These are phyloP conservation scores for Oemleria cerasiformis DNA, from an alignment of 306 rosid genomes.

Conservation along the genomic window DNA sequence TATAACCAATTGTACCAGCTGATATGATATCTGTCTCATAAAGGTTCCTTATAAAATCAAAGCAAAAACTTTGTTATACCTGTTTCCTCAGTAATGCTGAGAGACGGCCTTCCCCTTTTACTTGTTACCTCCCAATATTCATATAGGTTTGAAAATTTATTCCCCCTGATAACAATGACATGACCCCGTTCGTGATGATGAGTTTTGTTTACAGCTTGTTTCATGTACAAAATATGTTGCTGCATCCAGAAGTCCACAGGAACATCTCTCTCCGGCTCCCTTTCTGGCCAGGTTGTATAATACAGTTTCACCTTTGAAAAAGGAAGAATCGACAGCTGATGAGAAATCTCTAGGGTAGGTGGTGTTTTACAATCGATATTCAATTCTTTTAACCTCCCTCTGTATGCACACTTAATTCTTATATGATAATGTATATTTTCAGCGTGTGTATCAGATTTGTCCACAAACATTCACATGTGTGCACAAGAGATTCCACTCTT, in stretches of 20 bases:
- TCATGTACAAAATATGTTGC: slow-evolving; percentile 47
- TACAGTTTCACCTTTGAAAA: slow-evolving; percentile 51
- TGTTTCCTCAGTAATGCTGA: not conserved
- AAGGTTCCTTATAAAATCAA: not conserved
- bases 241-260: slow-evolving; percentile 38
- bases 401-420: not conserved
- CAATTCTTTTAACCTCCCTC: not conserved
- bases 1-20: not conserved
- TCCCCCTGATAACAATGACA: not conserved
- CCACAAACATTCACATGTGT: not conserved
- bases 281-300: slow-evolving; percentile 43
- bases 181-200: not conserved
- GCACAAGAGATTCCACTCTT: slow-evolving; percentile 1
- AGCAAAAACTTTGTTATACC: not conserved
- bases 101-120: not conserved
- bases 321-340: slow-evolving; percentile 38
- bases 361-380: slow-evolving; percentile 12
- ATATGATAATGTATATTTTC: slow-evolving; percentile 3
- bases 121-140: not conserved
- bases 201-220: slow-evolving; percentile 42
- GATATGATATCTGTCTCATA: not conserved
- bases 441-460: slow-evolving; percentile 2
- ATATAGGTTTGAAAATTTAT: not conserved
- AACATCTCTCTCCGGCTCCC: slow-evolving; percentile 40
- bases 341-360: slow-evolving; percentile 48